phyloP scores from a whole-genome alignment of 2,329 filamentous ascomycete species.

The Plectosphaerella cucumerina region DNA sequence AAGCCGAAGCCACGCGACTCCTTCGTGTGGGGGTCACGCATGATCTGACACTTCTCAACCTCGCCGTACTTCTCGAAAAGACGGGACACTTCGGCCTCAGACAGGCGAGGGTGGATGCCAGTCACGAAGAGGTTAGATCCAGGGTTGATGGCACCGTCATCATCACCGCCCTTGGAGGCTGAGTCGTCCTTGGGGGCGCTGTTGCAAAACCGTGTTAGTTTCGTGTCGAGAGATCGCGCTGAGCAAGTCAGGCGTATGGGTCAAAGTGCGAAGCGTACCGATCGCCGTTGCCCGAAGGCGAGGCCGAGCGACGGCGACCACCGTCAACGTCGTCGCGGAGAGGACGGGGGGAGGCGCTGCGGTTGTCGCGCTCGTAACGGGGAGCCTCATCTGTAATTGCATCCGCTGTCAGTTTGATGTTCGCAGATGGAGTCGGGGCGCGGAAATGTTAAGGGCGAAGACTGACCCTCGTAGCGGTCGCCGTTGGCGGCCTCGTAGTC shows the following conservation, averaged over 20 bases:
- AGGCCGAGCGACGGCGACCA: slow-evolving; percentile 57
- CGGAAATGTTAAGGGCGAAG: slow-evolving; percentile 2
- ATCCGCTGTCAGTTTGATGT: slow-evolving; percentile 2
- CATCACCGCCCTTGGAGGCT: slow-evolving; percentile 45
- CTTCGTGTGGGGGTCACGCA: slow-evolving; percentile 97
- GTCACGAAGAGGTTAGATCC: slow-evolving; percentile 99
- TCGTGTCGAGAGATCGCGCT: slow-evolving; percentile 21
- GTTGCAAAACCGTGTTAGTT: slow-evolving; percentile 1
- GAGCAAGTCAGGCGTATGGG: neutral
- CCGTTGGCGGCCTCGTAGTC: slow-evolving; percentile 67
- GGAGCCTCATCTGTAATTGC: slow-evolving; percentile 51
- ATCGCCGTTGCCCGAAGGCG: slow-evolving; percentile 51
- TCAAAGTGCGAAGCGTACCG: slow-evolving; percentile 33
- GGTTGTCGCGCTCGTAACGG: slow-evolving; percentile 63
- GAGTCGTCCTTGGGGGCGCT: slow-evolving; percentile 51
- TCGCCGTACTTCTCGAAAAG: slow-evolving; percentile 99
- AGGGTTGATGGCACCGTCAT: slow-evolving; percentile 81
- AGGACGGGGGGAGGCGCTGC: slow-evolving; percentile 61
- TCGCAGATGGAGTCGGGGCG: neutral
- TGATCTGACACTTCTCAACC: slow-evolving; percentile 99
- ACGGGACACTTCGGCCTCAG: slow-evolving; percentile 84
- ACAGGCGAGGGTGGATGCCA: slow-evolving; percentile 89
- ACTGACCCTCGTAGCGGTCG: slow-evolving; percentile 62
- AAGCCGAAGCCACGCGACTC: slow-evolving; percentile 98
- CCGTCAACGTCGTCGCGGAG: slow-evolving; percentile 58